A percentile compares a stretch with the other conserved stretches of the same genome.
These are phyloP conservation scores for Beta lomatogona DNA, from an alignment of 179 eudicot species.

Conservation along the genomic window DNA sequence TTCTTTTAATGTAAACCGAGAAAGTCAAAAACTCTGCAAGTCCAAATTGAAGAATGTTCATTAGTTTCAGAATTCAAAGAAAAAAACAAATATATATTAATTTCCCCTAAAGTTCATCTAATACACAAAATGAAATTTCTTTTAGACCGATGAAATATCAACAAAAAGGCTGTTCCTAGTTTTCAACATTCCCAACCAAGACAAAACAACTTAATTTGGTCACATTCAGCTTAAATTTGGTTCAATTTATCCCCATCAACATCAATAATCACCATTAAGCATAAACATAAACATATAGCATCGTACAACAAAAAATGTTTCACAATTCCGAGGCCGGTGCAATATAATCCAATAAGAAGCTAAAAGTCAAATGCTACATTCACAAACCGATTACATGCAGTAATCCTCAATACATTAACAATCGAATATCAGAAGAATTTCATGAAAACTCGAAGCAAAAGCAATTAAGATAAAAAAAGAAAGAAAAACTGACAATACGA, in stretches of 20 bases:
- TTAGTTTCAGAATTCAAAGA: no score
- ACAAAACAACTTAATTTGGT: neutral
- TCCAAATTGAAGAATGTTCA: no score
- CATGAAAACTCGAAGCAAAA: neutral
- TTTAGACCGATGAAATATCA: neutral
- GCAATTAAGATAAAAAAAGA: neutral
- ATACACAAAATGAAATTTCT: neutral
- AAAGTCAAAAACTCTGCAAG: no score
- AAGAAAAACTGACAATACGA: conserved; percentile 51
- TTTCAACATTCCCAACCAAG: neutral
- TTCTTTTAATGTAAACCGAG: no score
- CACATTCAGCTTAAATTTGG: neutral
- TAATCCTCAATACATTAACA: neutral
- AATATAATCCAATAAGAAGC: neutral
- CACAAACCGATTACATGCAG: conserved; percentile 2
- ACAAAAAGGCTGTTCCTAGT: neutral
- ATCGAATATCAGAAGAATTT: neutral
- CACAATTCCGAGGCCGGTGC: neutral
- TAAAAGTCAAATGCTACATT: neutral
- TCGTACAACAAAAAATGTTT: neutral
- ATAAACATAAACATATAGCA: neutral
- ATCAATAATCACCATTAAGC: neutral
- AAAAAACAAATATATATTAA: no score
- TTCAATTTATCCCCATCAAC: neutral
- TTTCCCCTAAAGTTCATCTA: neutral